Evolutionary conservation across 2,329 filamentous ascomycete species (phyloP), one percentile per base, ranked within the genome.

Genomic region (Ascochyta rabiei): DNA sequence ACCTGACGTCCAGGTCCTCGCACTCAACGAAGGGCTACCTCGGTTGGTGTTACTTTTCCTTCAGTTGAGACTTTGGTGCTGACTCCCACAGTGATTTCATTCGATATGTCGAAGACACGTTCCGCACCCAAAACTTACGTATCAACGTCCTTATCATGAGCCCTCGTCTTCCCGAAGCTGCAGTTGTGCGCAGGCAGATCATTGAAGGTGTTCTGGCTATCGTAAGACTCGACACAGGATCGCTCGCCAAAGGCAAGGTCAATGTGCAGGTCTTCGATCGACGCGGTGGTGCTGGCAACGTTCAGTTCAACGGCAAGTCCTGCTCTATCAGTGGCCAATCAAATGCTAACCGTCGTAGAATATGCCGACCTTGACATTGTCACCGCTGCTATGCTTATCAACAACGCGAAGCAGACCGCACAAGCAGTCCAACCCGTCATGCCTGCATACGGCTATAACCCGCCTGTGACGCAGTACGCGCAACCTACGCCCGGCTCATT

Each of bases 191-290:
- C 62, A 84, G 90, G 47, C 91, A 96, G 71, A 90, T 96, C 33
- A 79, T 93, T 10, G 93, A 98, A 74, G 93, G 95, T 16, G 93
- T 97, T 1, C 84, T 90, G 46, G 93, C 89, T 8, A 89, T 97
- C 13, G 86, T 91, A 5, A 88, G 91, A 65, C 82, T 98, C 13
- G 87, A 89, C 56, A 80, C 86, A 45, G 80, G 82, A 40, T 85
- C 90, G 19, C 89, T 96, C 67, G 80, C 82, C 30, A 83, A 83
- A 1, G 86, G 87, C 60, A 92, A 88, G 70, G 89, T 98, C 45
- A 85, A 89, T 0, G 79, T 97, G 3, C 90, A 93, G 65, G 85
- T 96, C 6, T 97, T 97, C 69, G 89, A 96, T 75, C 88, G 92
- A 23, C 88, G 86, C 35, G 83, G 81, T 9, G 90, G 90, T n/a